phyloP scores from a whole-genome alignment of 257 asterid species.

The Nicotiana tabacum region DNA sequence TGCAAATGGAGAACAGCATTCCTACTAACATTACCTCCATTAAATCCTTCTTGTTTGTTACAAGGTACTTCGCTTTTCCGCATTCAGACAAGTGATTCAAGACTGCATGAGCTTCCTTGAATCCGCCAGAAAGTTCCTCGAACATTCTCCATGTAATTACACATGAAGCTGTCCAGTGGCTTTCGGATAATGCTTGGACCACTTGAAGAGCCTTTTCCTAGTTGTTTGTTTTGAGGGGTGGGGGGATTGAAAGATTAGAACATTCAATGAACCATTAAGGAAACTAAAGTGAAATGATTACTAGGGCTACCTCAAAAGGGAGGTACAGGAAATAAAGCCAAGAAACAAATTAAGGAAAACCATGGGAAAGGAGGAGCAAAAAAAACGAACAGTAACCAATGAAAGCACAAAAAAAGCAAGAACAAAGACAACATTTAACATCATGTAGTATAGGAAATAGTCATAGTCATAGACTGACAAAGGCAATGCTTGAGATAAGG shows the following conservation, averaged over 20 bases:
- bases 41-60: slow-evolving; percentile 33
- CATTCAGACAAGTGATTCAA: slow-evolving; percentile 53
- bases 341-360: not conserved
- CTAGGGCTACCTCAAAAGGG: not conserved
- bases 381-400: not conserved
- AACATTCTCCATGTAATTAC: slow-evolving; percentile 61
- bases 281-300: not conserved
- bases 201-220: slow-evolving; percentile 63
- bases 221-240: not conserved
- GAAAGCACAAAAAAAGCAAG: not conserved
- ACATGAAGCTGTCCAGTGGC: slow-evolving; percentile 68
- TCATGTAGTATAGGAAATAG: not conserved
- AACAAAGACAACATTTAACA: not conserved
- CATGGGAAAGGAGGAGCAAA: not conserved
- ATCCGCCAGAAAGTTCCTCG: slow-evolving; percentile 53
- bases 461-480: not conserved
- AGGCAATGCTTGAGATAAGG: not conserved
- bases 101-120: slow-evolving; percentile 55
- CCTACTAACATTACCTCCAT: slow-evolving; percentile 42
- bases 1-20: not conserved
- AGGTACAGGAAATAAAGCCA: not conserved
- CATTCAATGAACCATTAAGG: not conserved
- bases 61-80: slow-evolving; percentile 46
- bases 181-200: slow-evolving; percentile 45
- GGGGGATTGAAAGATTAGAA: not conserved